phyloP scores from a whole-genome alignment of 73 alveolate species.

The Paramecium primaurelia region DNA sequence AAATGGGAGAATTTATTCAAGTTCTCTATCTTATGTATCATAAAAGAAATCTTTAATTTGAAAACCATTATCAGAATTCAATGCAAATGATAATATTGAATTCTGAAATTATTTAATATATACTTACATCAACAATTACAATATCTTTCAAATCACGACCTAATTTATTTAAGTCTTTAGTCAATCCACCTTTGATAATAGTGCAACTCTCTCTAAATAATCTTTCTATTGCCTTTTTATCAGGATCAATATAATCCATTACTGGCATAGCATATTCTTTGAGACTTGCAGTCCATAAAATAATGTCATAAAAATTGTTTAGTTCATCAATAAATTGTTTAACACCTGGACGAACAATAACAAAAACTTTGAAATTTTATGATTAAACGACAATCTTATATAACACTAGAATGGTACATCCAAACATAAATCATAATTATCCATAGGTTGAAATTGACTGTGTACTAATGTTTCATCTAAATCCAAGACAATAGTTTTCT shows the following conservation, averaged over 20 bases:
- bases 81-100: constrained; percentile 78
- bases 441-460: constrained; percentile 60
- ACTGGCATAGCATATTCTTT: constrained; percentile 74
- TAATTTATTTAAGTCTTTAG: constrained; percentile 63
- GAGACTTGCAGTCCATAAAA: constrained; percentile 69
- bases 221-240: neutral
- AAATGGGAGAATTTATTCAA: constrained; percentile 35
- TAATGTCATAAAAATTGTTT: constrained; percentile 61
- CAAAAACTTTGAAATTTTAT: constrained; percentile 62
- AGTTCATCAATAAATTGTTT: constrained; percentile 72
- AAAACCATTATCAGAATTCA: constrained; percentile 83
- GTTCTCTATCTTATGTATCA: constrained; percentile 57
- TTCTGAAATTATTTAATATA: constrained; percentile 29
- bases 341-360: constrained; percentile 78
- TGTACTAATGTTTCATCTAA: constrained; percentile 74
- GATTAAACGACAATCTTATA: constrained; percentile 42
- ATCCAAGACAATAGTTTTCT: constrained; percentile 68
- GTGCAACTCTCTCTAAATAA: constrained; percentile 68
- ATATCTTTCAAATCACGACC: constrained; percentile 69
- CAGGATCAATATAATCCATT: constrained; percentile 64
- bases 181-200: constrained; percentile 44
- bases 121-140: constrained; percentile 66
- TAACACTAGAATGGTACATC: neutral
- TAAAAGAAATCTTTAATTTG: constrained; percentile 69
- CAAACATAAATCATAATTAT: constrained; percentile 44